phyloP scores from a whole-genome alignment of 2,329 filamentous ascomycete genomes.

The Pseudogymnoascus sp. region DNA sequence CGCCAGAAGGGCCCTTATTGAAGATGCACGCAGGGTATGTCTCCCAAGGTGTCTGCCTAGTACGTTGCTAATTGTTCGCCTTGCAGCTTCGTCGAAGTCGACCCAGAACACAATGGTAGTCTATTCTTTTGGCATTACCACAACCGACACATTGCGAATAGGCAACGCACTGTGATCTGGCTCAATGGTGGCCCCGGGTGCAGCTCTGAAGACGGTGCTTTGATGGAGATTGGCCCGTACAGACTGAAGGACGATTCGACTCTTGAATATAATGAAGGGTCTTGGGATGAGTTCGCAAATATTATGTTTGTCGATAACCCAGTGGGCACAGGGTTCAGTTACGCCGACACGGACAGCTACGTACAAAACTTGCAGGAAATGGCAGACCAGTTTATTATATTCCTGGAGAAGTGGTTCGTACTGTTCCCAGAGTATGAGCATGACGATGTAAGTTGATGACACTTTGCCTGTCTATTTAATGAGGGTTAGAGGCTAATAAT shows the following conservation, averaged over 20 bases:
- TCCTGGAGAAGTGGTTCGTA: constrained; percentile 84
- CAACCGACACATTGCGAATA: constrained; percentile 89
- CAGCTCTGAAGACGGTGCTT: constrained; percentile 89
- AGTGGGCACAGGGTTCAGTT: constrained; percentile 93
- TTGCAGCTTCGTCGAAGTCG: constrained; percentile 80
- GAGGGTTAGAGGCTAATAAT: background rate
- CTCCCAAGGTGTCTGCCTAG: constrained; percentile 11
- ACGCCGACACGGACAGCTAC: constrained; percentile 82
- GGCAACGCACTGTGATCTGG: constrained; percentile 88
- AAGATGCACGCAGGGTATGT: constrained; percentile 98
- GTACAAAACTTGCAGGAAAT: constrained; percentile 79
- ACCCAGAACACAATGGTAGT: constrained; percentile 76
- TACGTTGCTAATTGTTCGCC: constrained; percentile 14
- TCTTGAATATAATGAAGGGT: constrained; percentile 78
- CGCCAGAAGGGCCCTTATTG: constrained; percentile 65
- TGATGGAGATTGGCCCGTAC: constrained; percentile 97
- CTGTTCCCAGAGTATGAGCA: constrained; percentile 85
- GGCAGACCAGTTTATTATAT: constrained; percentile 78
- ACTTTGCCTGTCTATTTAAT: background rate
- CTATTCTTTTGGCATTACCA: constrained; percentile 98
- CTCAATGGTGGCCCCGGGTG: constrained; percentile 94
- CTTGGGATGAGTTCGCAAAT: constrained; percentile 98
- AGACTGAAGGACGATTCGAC: constrained; percentile 64
- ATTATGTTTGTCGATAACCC: constrained; percentile 95
- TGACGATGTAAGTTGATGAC: constrained; percentile 66